phyloP scores from a whole-genome alignment of 108 stramenopile species.

The Pseudonitzschia pungens region DNA sequence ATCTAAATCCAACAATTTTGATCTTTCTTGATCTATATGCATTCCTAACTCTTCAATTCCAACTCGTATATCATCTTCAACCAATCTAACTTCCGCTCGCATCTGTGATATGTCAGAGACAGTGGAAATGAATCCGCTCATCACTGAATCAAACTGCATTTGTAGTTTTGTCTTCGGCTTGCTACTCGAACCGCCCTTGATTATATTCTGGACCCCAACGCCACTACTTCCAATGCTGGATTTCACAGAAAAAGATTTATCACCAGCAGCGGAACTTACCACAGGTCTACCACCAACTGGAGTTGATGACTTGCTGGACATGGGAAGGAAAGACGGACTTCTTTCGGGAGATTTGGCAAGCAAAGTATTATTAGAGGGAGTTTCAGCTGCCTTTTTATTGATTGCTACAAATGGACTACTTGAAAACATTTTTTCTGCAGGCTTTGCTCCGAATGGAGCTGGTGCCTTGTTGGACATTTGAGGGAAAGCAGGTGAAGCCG shows the following conservation, averaged over 20 bases:
- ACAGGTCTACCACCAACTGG: conserved; percentile 29
- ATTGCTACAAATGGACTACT: conserved; percentile 14
- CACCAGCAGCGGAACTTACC: neutral
- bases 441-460: conserved; percentile 9
- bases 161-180: neutral
- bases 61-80: conserved; percentile 10
- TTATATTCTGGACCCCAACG: no score
- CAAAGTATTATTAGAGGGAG: no score
- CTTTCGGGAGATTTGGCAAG: no score
- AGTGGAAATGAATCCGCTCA: neutral
- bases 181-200: neutral
- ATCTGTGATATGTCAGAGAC: conserved; percentile 17
- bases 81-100: neutral
- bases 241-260: neutral
- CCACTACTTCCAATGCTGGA: neutral
- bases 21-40: conserved; percentile 12
- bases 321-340: conserved; percentile 45
- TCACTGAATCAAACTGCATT: conserved; percentile 17
- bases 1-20: conserved; percentile 12
- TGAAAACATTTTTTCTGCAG: neutral
- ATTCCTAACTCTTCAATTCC: conserved; percentile 18
- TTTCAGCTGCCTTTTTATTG: no score
- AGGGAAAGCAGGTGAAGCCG: no score
- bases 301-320: conserved; percentile 47
- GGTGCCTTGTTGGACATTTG: conserved; percentile 41